These are phyloP conservation scores for Tilletiopsis washingtonensis DNA, from an alignment of 1,284 basidiomycete genomes.

Conservation along the genomic window DNA sequence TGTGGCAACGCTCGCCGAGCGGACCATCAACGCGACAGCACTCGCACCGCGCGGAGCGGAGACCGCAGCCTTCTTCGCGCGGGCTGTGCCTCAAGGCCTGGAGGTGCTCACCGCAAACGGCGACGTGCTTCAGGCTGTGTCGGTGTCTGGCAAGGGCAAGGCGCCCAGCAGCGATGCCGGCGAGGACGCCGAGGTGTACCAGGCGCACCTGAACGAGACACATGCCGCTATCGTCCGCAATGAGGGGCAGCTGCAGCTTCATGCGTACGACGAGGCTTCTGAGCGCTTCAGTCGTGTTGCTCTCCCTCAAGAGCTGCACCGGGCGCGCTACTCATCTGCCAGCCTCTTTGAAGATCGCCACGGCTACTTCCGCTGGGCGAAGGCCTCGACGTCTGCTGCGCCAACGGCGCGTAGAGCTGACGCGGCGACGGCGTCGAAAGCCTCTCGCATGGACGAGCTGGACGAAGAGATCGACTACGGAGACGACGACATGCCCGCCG, in stretches of 20 bases:
- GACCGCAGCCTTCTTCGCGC: background rate
- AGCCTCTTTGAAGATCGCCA: conserved; percentile 5
- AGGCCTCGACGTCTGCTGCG: background rate
- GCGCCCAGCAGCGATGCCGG: background rate
- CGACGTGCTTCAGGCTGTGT: background rate
- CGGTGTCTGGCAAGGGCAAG: background rate
- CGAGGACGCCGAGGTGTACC: background rate
- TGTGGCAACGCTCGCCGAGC: too few species aligned
- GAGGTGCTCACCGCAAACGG: background rate
- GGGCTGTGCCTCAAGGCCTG: background rate
- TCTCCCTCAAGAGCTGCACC: background rate
- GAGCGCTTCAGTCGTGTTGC: too few species aligned
- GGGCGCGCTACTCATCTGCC: conserved; percentile 1
- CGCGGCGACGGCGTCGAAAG: background rate
- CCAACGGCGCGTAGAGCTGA: conserved; percentile 2
- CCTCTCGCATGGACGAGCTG: conserved; percentile 6
- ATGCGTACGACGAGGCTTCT: background rate
- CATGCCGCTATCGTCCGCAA: background rate
- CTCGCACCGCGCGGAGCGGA: too few species aligned
- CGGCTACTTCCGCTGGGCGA: background rate
- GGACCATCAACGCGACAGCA: too few species aligned
- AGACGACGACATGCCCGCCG: conserved; percentile 28
- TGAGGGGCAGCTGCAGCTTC: conserved; percentile 1
- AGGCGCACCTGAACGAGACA: background rate
- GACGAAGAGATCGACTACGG: conserved; percentile 33